Percentiles rank a stretch among this genome's conserved stretches.
These are phyloP conservation scores for Daldinia bambusicola DNA, from an alignment of 495 filamentous ascomycete species.

Conservation along the genomic window DNA sequence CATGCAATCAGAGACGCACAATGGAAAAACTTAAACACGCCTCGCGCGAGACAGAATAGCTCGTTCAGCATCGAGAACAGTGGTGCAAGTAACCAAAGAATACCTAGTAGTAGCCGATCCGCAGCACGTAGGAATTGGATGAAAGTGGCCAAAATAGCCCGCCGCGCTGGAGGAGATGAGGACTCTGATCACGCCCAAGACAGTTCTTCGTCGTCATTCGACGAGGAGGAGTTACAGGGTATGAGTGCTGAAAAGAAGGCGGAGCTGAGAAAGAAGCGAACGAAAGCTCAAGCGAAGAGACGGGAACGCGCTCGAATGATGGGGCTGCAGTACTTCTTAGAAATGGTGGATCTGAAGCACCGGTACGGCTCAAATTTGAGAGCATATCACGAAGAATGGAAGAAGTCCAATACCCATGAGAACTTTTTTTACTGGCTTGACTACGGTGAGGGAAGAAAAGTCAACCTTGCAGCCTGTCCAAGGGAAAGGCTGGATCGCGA, in stretches of 20 bases:
- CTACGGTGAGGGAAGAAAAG: conserved; percentile 72
- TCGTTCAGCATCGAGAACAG: conserved; percentile 21
- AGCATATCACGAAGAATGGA: conserved; percentile 88
- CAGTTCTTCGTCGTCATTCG: conserved; percentile 45
- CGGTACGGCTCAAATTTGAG: conserved; percentile 86
- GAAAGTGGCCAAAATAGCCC: conserved; percentile 73
- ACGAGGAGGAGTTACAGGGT: conserved; percentile 49
- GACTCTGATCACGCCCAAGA: conserved; percentile 52
- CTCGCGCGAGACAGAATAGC: conserved; percentile 52
- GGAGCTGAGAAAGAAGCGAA: conserved; percentile 51
- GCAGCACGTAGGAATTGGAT: conserved; percentile 77
- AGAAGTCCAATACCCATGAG: conserved; percentile 75
- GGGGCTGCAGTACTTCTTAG: conserved; percentile 90
- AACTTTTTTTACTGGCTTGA: conserved; percentile 99
- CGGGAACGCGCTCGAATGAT: conserved; percentile 75
- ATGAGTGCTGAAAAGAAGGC: conserved; percentile 52
- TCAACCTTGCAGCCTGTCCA: conserved; percentile 68
- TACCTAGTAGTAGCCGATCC: conserved; percentile 36
- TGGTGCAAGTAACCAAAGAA: conserved; percentile 19
- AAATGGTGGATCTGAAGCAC: conserved; percentile 93
- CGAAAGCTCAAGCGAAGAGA: conserved; percentile 58
- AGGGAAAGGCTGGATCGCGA: conserved; percentile 74
- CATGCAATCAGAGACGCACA: conserved; percentile 73
- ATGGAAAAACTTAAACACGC: conserved; percentile 65
- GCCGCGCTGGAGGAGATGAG: conserved; percentile 72